A percentile compares a stretch with the other conserved stretches of the same genome.
phyloP scores from a whole-genome alignment of 2,329 filamentous ascomycete species.

The Hypoxylon sp. region DNA sequence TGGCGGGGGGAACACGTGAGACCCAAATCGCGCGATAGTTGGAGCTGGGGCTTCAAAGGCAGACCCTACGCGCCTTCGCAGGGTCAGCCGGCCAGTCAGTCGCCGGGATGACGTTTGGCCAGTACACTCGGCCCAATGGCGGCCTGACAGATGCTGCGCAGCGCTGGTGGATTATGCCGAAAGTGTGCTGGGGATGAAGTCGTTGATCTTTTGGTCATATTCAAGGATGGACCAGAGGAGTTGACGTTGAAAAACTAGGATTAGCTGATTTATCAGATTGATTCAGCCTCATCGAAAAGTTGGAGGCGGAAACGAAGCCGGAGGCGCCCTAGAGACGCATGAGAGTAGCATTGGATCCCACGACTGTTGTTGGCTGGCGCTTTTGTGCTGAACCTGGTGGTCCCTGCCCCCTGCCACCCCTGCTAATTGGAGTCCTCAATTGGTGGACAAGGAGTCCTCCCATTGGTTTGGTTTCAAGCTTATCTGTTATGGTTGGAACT shows the following conservation, averaged over 20 bases:
- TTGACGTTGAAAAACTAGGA: conserved; percentile 49
- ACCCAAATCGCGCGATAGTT: conserved; percentile 26
- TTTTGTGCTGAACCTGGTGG: conserved; percentile 2
- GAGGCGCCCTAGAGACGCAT: conserved; percentile 38
- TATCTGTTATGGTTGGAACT: conserved; percentile 40
- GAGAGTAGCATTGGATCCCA: conserved; percentile 37
- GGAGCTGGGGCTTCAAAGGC: conserved; percentile 12
- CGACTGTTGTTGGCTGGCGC: conserved; percentile 24
- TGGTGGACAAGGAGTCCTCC: conserved; percentile 17
- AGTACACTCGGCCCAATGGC: conserved; percentile 39
- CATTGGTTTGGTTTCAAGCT: conserved; percentile 21
- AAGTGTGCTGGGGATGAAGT: conserved; percentile 21
- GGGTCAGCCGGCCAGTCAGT: conserved; percentile 24
- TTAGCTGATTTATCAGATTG: conserved; percentile 44
- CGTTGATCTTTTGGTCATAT: conserved; percentile 34
- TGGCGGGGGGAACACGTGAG: conserved; percentile 30
- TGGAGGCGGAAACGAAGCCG: conserved; percentile 45
- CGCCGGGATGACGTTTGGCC: conserved; percentile 30
- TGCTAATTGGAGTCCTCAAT: conserved; percentile 47
- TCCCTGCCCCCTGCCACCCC: conserved; percentile 4
- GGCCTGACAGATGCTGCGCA: conserved; percentile 39
- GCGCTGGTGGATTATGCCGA: conserved; percentile 34
- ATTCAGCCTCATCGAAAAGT: conserved; percentile 52
- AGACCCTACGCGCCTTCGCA: conserved; percentile 16
- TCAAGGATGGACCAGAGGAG: conserved; percentile 39